Evolutionary conservation across 176 grass and related monocot genomes (phyloP).

Genomic region (Oryza officinalis): DNA sequence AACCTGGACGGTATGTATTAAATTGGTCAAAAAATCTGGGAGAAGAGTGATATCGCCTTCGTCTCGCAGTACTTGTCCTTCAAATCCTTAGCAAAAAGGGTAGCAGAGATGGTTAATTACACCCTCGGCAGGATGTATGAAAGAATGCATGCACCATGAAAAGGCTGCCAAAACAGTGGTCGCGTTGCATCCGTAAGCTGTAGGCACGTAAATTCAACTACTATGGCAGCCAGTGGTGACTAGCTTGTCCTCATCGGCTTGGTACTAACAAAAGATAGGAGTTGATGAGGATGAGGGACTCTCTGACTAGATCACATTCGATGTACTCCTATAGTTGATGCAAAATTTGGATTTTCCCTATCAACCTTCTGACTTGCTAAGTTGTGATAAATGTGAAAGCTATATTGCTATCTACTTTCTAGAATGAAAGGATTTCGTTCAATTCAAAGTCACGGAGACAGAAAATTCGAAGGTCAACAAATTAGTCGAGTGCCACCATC

Average conservation of each 20-base stretch:
- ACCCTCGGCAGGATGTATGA: not conserved
- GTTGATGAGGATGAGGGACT: conserved; percentile 23
- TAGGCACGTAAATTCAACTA: conserved; percentile 30
- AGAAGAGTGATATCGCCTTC: not conserved
- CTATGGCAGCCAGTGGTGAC: conserved; percentile 16
- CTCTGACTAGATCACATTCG: conserved; percentile 7
- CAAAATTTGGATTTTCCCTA: conserved; percentile 24
- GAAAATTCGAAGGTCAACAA: conserved; percentile 31
- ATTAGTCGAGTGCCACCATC: not conserved
- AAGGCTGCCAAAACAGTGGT: conserved; percentile 32
- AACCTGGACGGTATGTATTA: not conserved
- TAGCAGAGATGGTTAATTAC: not conserved
- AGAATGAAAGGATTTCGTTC: not conserved
- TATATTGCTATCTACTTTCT: not conserved
- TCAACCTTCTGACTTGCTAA: conserved; percentile 10
- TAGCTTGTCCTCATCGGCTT: conserved; percentile 39
- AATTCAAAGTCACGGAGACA: not conserved
- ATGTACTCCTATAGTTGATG: not conserved
- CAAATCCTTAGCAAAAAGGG: not conserved
- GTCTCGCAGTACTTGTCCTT: not conserved
- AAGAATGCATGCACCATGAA: conserved; percentile 18
- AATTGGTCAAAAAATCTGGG: too few relatives aligned
- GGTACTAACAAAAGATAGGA: conserved; percentile 27
- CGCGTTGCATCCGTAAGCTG: conserved; percentile 33
- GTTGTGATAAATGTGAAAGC: not conserved